Percentiles rank a stretch among this genome's conserved stretches.
Conservation (phyloP, 2,329 filamentous ascomycete genomes). For the Ophidiomyces ophidiicola region DNA sequence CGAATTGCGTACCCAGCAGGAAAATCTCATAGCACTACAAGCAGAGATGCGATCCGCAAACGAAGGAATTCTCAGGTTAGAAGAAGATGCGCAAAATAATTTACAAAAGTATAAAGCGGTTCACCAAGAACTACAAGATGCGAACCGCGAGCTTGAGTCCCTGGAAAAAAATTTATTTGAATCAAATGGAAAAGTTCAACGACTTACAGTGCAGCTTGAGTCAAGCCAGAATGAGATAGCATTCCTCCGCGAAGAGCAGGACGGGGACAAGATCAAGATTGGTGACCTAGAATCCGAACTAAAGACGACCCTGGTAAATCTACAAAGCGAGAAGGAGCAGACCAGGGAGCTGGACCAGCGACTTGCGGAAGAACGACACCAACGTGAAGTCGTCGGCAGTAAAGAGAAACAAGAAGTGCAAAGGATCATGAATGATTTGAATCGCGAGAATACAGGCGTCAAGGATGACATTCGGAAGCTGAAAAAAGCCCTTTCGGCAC, state of each 20-base stretch:
- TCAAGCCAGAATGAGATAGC: slow-evolving; percentile 85
- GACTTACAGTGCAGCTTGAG: slow-evolving; percentile 81
- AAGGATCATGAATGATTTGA: slow-evolving; percentile 84
- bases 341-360: slow-evolving; percentile 58
- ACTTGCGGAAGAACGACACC: slow-evolving; percentile 67
- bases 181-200: slow-evolving; percentile 73
- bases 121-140: slow-evolving; percentile 68
- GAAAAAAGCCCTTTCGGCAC: slow-evolving; percentile 67
- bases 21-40: slow-evolving; percentile 85
- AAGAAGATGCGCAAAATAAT: slow-evolving; percentile 78
- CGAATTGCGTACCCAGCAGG: slow-evolving; percentile 62
- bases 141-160: slow-evolving; percentile 74
- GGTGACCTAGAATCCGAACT: slow-evolving; percentile 79
- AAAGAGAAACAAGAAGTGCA: slow-evolving; percentile 93
- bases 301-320: slow-evolving; percentile 61
- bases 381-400: slow-evolving; percentile 73
- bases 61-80: slow-evolving; percentile 70
- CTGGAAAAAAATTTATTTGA: slow-evolving; percentile 76
- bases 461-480: slow-evolving; percentile 78
- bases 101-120: slow-evolving; percentile 67
- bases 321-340: slow-evolving; percentile 77
- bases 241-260: slow-evolving; percentile 92
- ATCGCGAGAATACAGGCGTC: slow-evolving; percentile 63
- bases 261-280: slow-evolving; percentile 94
- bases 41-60: slow-evolving; percentile 87